phyloP scores from a whole-genome alignment of 2,329 filamentous ascomycete species.

The Diaporthe destruens region DNA sequence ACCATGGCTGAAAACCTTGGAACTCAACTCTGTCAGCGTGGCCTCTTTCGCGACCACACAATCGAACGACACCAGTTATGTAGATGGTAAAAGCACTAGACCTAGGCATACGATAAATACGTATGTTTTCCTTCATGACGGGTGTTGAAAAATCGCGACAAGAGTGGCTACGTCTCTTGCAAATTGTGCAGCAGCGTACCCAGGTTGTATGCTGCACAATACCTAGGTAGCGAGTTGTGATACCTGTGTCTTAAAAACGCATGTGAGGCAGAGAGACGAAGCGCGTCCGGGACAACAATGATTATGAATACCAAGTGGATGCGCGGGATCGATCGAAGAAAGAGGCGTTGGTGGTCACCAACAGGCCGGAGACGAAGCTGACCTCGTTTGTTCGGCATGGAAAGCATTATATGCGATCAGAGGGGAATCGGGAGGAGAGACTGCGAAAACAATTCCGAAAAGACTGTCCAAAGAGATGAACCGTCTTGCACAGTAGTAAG shows the following conservation, averaged over 20 bases:
- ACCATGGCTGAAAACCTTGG: neutral
- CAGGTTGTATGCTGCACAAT: neutral
- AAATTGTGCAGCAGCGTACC: neutral
- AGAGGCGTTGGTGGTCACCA: neutral
- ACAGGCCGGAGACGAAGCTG: neutral
- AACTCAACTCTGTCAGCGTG: neutral
- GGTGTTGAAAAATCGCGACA: neutral
- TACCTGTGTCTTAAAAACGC: neutral
- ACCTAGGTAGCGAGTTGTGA: neutral
- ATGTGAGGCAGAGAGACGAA: neutral
- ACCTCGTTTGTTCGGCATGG: neutral
- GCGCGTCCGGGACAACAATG: neutral
- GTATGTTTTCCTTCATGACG: neutral
- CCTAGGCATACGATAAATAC: too few relatives aligned
- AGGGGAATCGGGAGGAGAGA: neutral
- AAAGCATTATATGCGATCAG: neutral
- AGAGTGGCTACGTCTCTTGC: neutral
- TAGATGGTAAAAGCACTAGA: neutral
- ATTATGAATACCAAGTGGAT: neutral
- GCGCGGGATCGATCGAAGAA: neutral
- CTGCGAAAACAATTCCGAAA: neutral
- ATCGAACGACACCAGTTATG: neutral
- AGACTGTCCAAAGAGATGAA: too few relatives aligned
- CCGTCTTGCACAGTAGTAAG: neutral
- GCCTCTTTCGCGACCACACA: neutral